These are phyloP conservation scores for Haplographium delicatum DNA, from an alignment of 495 filamentous ascomycete species.

Conservation along the genomic window DNA sequence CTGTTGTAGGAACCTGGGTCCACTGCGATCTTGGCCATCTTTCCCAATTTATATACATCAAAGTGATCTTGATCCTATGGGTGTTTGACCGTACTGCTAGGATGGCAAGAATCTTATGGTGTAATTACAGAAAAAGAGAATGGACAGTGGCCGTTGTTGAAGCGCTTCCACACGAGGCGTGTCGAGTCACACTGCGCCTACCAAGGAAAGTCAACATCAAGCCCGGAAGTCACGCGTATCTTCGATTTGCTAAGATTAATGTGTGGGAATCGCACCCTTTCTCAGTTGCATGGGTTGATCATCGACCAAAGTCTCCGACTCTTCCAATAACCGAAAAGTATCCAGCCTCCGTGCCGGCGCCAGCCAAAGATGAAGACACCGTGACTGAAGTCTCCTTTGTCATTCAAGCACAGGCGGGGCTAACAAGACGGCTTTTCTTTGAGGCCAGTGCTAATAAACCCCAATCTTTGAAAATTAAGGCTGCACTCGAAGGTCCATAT, in stretches of 20 bases:
- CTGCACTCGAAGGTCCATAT: slow-evolving; percentile 80
- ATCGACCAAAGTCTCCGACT: slow-evolving; percentile 30
- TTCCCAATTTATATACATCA: slow-evolving; percentile 60
- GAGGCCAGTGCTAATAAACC: slow-evolving; percentile 15
- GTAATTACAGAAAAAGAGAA: slow-evolving; percentile 55
- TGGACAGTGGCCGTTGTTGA: slow-evolving; percentile 70
- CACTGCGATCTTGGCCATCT: slow-evolving; percentile 61
- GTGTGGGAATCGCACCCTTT: slow-evolving; percentile 91
- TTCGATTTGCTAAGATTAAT: slow-evolving; percentile 72
- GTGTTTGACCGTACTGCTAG: slow-evolving; percentile 66
- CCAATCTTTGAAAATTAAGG: slow-evolving; percentile 31
- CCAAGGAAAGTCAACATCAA: slow-evolving; percentile 70
- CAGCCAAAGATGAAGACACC: slow-evolving; percentile 6
- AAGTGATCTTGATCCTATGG: slow-evolving; percentile 70
- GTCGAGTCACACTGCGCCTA: slow-evolving; percentile 74
- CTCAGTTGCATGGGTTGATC: slow-evolving; percentile 78
- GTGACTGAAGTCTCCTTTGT: slow-evolving; percentile 65
- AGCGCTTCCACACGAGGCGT: slow-evolving; percentile 73
- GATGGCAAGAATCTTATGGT: slow-evolving; percentile 61
- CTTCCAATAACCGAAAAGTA: slow-evolving; percentile 26
- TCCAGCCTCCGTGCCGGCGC: no score
- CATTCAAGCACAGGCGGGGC: slow-evolving; percentile 77
- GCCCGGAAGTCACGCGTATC: slow-evolving; percentile 84
- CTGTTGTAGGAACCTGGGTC: slow-evolving; percentile 61
- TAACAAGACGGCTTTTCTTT: slow-evolving; percentile 78